Evolutionary conservation across 2,329 filamentous ascomycete species (phyloP).

Genomic region (Diplocarpon mali): DNA sequence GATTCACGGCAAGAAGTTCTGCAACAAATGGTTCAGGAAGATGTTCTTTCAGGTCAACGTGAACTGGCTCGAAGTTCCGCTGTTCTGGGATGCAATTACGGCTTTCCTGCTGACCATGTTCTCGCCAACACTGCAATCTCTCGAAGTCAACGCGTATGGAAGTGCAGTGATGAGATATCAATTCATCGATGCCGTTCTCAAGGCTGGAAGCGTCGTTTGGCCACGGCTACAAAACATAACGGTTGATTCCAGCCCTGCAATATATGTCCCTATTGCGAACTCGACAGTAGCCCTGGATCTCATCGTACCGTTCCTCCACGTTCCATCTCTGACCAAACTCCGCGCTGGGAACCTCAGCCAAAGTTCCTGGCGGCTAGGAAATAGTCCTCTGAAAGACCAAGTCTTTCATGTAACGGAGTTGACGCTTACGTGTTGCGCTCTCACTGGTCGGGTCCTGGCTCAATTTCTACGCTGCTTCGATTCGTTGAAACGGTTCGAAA

Average conservation of each 20-base stretch:
- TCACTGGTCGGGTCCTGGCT: background rate
- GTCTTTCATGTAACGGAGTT: background rate
- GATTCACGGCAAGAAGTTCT: background rate
- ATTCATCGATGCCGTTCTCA: background rate
- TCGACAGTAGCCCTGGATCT: background rate
- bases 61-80: background rate
- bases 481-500: background rate
- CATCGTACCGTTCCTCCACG: background rate
- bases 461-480: background rate
- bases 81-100: conserved; percentile 1
- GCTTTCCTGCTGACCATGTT: background rate
- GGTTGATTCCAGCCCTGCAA: background rate
- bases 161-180: background rate
- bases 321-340: background rate
- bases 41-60: background rate
- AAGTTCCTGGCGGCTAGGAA: background rate
- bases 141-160: background rate
- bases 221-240: background rate
- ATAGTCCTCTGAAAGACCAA: background rate
- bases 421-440: background rate
- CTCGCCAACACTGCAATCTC: background rate
- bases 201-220: background rate
- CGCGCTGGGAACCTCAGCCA: background rate
- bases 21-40: background rate
- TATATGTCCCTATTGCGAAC: background rate